A percentile compares a stretch with the other conserved stretches of the same genome.
These are phyloP conservation scores for Diutina mesorugosa DNA, from an alignment of 1,139 yeast species.

Conservation along the genomic window DNA sequence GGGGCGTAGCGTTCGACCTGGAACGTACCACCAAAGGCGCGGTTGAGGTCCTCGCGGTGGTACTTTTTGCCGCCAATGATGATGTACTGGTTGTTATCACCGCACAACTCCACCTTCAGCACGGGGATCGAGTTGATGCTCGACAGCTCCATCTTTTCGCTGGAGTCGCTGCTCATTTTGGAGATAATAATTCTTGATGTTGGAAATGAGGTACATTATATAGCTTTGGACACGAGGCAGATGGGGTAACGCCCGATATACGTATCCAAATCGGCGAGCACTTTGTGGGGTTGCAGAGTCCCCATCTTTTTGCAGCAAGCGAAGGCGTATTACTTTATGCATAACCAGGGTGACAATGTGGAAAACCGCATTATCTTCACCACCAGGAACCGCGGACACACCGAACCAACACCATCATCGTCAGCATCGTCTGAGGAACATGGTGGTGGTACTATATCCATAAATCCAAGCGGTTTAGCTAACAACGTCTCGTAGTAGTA, in stretches of 20 bases:
- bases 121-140: background rate
- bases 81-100: background rate
- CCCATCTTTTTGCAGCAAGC: background rate
- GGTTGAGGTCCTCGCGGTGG: background rate
- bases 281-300: background rate
- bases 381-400: too few species aligned
- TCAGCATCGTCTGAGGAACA: too few species aligned
- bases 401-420: too few species aligned
- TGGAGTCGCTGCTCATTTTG: background rate
- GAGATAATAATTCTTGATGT: background rate
- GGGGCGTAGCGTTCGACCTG: background rate
- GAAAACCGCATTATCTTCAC: too few species aligned
- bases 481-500: background rate
- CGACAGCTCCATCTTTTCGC: background rate
- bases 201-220: background rate
- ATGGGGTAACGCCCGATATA: background rate
- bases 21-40: conserved; percentile 1
- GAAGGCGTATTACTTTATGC: background rate
- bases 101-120: background rate
- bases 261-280: background rate
- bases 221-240: background rate
- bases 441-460: too few species aligned
- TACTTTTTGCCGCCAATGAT: conserved; percentile 1
- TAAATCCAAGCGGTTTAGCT: too few species aligned
- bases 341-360: background rate